A percentile compares a stretch with the other conserved stretches of the same genome.
phyloP scores from a whole-genome alignment of 2,329 filamentous ascomycete species.

The Apiospora pterosperma region DNA sequence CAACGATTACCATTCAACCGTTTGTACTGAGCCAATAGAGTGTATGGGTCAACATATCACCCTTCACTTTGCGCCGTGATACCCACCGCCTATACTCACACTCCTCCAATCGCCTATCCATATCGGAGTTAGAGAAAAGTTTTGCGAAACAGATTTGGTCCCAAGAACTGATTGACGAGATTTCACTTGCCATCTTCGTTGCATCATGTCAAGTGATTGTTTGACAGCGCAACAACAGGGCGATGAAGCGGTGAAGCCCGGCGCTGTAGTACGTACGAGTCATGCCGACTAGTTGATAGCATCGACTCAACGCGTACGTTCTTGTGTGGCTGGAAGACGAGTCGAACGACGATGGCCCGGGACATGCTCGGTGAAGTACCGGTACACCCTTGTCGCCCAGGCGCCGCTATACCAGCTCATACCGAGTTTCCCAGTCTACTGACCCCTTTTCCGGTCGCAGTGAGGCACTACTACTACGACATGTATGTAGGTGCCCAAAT shows the following conservation, averaged over 20 bases:
- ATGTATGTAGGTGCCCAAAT: background rate
- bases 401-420: background rate
- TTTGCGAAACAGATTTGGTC: constrained; percentile 1
- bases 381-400: background rate
- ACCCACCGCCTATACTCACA: background rate
- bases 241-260: background rate
- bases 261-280: background rate
- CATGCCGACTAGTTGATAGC: background rate
- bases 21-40: background rate
- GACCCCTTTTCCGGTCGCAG: background rate
- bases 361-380: background rate
- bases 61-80: background rate
- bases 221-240: background rate
- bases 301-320: background rate
- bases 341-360: background rate
- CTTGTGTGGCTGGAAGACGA: background rate
- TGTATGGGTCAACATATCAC: background rate
- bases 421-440: background rate
- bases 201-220: background rate
- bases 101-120: background rate
- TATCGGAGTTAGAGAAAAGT: background rate
- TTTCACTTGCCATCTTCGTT: background rate
- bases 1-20: background rate
- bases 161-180: background rate
- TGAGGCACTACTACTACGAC: no score